A percentile compares a stretch with the other conserved stretches of the same genome.
Conservation (phyloP, 2,329 filamentous ascomycete genomes). For the Curvularia sp. region DNA sequence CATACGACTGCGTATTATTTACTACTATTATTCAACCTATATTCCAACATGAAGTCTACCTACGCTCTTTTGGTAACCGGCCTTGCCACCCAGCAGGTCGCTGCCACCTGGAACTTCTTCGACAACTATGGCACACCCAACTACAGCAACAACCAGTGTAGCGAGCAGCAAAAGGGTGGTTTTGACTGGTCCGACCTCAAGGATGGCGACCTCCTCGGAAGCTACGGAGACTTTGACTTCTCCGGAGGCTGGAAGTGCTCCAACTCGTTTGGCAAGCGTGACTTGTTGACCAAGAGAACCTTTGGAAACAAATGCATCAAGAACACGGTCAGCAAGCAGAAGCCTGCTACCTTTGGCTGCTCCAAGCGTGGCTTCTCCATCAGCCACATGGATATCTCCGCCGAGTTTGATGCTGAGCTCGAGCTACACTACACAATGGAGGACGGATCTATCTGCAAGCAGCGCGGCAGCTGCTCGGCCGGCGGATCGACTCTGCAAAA, state of each 20-base stretch:
- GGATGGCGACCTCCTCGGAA: conserved; percentile 58
- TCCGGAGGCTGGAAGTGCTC: conserved; percentile 73
- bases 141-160: conserved; percentile 81
- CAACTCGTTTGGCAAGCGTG: conserved; percentile 67
- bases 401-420: conserved; percentile 78
- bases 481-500: conserved; percentile 77
- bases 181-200: conserved; percentile 74
- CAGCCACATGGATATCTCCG: conserved; percentile 73
- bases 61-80: conserved; percentile 57
- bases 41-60: conserved; percentile 54
- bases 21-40: conserved; percentile 26
- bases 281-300: conserved; percentile 57
- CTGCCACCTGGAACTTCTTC: conserved; percentile 59
- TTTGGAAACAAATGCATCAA: conserved; percentile 55
- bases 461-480: conserved; percentile 68
- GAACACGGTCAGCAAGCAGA: conserved; percentile 59
- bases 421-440: conserved; percentile 89
- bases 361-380: conserved; percentile 72
- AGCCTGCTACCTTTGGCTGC: conserved; percentile 72
- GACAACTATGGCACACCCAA: conserved; percentile 70
- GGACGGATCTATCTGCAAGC: conserved; percentile 82
- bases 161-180: conserved; percentile 70
- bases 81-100: conserved; percentile 55
- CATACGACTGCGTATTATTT: not conserved
- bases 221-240: conserved; percentile 73